Conservation (phyloP, 192 early-diverging fungal species). For the Chytriomyces confervae region DNA sequence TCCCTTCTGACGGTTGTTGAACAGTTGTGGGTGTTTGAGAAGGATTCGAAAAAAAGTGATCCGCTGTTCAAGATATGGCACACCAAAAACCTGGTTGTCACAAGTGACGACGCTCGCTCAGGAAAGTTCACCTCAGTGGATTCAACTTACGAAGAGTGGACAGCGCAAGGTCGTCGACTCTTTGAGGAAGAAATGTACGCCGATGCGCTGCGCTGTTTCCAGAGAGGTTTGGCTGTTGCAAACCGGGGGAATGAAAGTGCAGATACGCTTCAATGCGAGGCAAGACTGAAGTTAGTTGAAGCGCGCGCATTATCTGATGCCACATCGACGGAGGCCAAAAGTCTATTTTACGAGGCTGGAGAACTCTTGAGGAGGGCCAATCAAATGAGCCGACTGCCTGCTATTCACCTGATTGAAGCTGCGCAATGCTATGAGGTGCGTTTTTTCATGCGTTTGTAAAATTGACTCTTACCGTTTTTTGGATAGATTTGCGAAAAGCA, state of each 20-base stretch:
- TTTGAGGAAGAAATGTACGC: constrained; percentile 25
- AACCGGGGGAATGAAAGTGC: constrained; percentile 7
- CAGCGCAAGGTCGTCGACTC: constrained; percentile 25
- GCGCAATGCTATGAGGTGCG: constrained; percentile 26
- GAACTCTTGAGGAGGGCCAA: constrained; percentile 18
- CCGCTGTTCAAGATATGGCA: constrained; percentile 37
- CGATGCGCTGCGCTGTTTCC: constrained; percentile 22
- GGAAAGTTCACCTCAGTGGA: constrained; percentile 28
- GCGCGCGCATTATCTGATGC: not conserved
- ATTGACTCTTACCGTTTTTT: not conserved
- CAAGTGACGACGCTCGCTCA: constrained; percentile 25
- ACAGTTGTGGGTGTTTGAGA: constrained; percentile 29
- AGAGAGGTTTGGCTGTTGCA: not conserved
- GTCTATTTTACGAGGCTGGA: constrained; percentile 17
- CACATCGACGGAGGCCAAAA: not conserved
- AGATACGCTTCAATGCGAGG: constrained; percentile 27
- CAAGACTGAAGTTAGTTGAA: not conserved
- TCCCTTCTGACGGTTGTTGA: not conserved
- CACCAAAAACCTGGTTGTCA: constrained; percentile 16
- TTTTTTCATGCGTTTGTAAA: not conserved
- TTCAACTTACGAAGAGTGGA: constrained; percentile 31
- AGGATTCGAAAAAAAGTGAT: constrained; percentile 1
- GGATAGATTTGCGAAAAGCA: constrained; percentile 10
- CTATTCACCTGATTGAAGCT: not conserved
- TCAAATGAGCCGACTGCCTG: not conserved